Evolutionary conservation across 495 filamentous ascomycete genomes (phyloP).

Genomic region (Penicillium arizonense): DNA sequence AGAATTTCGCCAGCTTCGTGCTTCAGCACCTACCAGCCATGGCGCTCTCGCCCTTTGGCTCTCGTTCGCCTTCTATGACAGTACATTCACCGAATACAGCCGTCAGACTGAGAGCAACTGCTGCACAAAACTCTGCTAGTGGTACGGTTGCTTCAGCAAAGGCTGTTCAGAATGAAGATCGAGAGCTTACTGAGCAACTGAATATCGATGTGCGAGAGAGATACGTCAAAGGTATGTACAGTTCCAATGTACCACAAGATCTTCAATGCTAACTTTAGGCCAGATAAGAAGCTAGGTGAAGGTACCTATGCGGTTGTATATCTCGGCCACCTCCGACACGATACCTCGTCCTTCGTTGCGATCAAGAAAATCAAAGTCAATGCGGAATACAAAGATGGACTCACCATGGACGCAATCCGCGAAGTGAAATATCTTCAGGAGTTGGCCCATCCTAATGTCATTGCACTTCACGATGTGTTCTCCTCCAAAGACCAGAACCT

Average conservation of each 20-base stretch:
- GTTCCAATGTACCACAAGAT: background rate
- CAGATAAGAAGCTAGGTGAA: slow-evolving; percentile 87
- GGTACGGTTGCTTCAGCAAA: slow-evolving; percentile 9
- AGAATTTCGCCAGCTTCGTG: background rate
- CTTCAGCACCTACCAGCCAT: slow-evolving; percentile 21
- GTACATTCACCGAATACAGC: slow-evolving; percentile 34
- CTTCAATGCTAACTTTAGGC: slow-evolving; percentile 5
- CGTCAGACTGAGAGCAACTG: slow-evolving; percentile 36
- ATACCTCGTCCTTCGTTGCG: slow-evolving; percentile 72
- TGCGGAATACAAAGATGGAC: slow-evolving; percentile 77
- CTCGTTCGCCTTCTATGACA: slow-evolving; percentile 31
- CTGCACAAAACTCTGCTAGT: slow-evolving; percentile 29
- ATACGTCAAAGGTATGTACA: slow-evolving; percentile 75
- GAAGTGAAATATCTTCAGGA: slow-evolving; percentile 95
- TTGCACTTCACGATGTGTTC: slow-evolving; percentile 87
- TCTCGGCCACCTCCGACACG: slow-evolving; percentile 69
- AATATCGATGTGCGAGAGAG: slow-evolving; percentile 84
- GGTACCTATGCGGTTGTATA: slow-evolving; percentile 97
- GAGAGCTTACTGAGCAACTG: slow-evolving; percentile 78
- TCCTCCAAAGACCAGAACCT: slow-evolving; percentile 90
- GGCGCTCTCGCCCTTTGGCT: slow-evolving; percentile 45
- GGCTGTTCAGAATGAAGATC: slow-evolving; percentile 25
- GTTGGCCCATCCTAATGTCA: slow-evolving; percentile 94
- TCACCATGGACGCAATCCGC: slow-evolving; percentile 90
- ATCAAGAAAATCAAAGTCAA: slow-evolving; percentile 99